These are phyloP conservation scores for Podospora pseudoanserina DNA, from an alignment of 495 filamentous ascomycete species.

Conservation along the genomic window DNA sequence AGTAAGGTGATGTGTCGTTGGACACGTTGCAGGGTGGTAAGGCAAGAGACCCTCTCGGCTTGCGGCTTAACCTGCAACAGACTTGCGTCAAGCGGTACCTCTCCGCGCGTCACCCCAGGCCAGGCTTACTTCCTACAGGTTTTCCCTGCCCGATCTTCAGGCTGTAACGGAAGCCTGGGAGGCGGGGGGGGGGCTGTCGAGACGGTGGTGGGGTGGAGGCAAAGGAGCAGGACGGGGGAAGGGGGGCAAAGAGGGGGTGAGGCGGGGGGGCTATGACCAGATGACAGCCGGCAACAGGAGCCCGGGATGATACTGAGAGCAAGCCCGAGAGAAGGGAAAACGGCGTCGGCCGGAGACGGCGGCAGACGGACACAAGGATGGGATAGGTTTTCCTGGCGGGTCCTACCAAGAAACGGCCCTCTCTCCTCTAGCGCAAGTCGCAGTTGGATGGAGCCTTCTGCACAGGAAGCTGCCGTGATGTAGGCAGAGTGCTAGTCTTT, in stretches of 20 bases:
- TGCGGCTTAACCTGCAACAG: constrained; percentile 48
- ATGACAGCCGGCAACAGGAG: constrained; percentile 18
- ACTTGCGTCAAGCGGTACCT: constrained; percentile 38
- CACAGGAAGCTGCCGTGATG: neutral
- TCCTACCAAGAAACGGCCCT: neutral
- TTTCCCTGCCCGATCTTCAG: constrained; percentile 45
- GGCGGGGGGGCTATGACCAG: constrained; percentile 25
- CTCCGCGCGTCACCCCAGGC: constrained; percentile 31
- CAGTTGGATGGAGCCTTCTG: neutral
- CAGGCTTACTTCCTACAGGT: constrained; percentile 40
- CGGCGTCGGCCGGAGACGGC: constrained; percentile 7
- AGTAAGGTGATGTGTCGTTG: constrained; percentile 51
- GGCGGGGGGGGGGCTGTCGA: constrained; percentile 25
- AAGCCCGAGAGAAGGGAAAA: constrained; percentile 26
- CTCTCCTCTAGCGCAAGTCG: neutral
- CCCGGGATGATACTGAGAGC: constrained; percentile 4
- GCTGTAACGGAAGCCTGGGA: constrained; percentile 45
- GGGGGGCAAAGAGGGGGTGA: constrained; percentile 13
- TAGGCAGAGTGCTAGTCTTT: constrained; percentile 11
- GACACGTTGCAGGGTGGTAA: constrained; percentile 54
- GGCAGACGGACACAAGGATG: constrained; percentile 18
- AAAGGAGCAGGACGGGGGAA: constrained; percentile 8
- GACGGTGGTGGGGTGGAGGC: constrained; percentile 15
- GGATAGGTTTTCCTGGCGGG: constrained; percentile 15
- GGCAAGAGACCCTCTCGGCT: constrained; percentile 39